Conservation (phyloP, 352 stramenopile species). For the Phytophthora hybrid region DNA sequence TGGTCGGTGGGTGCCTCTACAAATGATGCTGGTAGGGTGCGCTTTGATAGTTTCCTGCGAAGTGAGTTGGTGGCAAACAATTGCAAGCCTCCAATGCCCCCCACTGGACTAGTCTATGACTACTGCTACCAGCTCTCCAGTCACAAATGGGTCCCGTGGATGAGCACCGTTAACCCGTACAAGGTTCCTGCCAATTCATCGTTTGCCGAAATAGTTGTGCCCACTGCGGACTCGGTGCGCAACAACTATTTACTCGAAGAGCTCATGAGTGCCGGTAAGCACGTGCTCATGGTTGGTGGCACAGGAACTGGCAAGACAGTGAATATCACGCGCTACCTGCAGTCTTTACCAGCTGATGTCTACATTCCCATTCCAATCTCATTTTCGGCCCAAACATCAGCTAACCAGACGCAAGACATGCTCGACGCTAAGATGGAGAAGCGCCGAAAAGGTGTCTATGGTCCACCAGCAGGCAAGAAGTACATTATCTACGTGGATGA, state of each 20-base stretch:
- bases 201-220: constrained; percentile 95
- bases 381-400: constrained; percentile 93
- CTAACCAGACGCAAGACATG: constrained; percentile 94
- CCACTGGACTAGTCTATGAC: constrained; percentile 87
- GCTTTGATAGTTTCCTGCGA: constrained; percentile 92
- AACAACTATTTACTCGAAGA: constrained; percentile 94
- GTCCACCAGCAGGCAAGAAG: constrained; percentile 91
- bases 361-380: constrained; percentile 93
- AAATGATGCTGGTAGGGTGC: constrained; percentile 83
- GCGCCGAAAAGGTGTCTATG: constrained; percentile 93
- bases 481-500: constrained; percentile 97
- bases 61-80: constrained; percentile 83
- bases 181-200: constrained; percentile 76
- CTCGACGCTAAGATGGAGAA: constrained; percentile 95
- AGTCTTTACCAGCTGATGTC: constrained; percentile 82
- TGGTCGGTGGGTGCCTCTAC: constrained; percentile 94
- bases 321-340: constrained; percentile 92
- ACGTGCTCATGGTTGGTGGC: constrained; percentile 95
- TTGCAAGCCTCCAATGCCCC: constrained; percentile 62
- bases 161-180: constrained; percentile 91
- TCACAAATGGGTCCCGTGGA: constrained; percentile 94
- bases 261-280: constrained; percentile 85
- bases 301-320: constrained; percentile 96
- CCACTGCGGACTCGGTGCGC: constrained; percentile 93
- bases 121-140: constrained; percentile 91